Evolutionary conservation across 2,329 filamentous ascomycete species (phyloP), one percentile per base, ranked within the genome.

Genomic region (Sporothrix brunneoviolacea): DNA sequence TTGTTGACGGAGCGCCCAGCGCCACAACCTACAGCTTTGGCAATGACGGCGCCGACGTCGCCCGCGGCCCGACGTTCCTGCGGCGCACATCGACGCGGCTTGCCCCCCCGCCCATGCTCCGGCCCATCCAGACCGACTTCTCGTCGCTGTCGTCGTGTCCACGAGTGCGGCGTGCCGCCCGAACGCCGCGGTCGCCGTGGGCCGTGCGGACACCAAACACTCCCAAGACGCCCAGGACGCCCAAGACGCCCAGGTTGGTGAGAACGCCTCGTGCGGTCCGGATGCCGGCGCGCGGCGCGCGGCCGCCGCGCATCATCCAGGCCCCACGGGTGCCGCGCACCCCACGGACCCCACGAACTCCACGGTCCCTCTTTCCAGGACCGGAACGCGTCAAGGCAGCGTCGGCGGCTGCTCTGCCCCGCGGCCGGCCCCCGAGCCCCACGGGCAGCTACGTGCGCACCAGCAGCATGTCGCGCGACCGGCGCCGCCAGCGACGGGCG

Each of bases 401-500:
- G 24, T 28, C 24, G 24, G 32, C 32, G 32, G 32, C 32, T 35
- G 32, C 32, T 35, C 7, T n/a, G 37, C 1, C 5, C 9, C 45
- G 45, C 6, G 45, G 45, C 28, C 45, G 45, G 19, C 27, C 35
- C 12, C 4, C 24, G 5, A 50, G 48, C 19, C 48, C 48, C 4
- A 39, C 48, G 3, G 48, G 48, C 35, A 50, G 41, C 27, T 39
- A 50, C 16, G 48, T 50, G 8, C 48, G 48, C 18, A 50, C 48
- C 9, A 24, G 36, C 15, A 39, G 24, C 18, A 16, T 24, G 16
- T 50, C 48, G 16, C 39, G 39, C 8, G 33, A 43, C 22, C 48
- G 39, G 19, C 38, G 30, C 7, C 27, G 27, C 9, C 18, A 24
- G 15, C 36, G 19, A 3, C 45, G 45, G 4, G 27, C 45, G 9